Evolutionary conservation across 345 rosid genomes (phyloP), one percentile per base, ranked within the genome.

Genomic region (Gossypium turneri): DNA sequence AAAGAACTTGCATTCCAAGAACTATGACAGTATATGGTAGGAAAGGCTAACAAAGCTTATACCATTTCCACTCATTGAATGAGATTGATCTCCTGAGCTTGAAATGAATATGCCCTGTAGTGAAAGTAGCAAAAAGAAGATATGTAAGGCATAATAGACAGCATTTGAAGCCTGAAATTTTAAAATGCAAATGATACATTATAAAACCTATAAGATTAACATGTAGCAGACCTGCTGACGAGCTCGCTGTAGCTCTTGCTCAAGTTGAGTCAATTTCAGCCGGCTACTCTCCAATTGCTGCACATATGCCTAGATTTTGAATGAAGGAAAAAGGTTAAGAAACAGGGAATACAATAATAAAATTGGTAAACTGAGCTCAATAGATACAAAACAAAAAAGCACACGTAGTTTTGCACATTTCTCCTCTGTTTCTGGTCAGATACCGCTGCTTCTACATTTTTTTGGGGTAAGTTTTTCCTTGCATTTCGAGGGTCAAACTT

Each of bases 261-360:
- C 97, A 34, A 94, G 93, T 82, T 88, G 93, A 47, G 94, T 89
- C 80, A 94, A 80, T 78, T 94, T 94, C 79, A 94, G 82, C 52
- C 97, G 85, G 82, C 97, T 94, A 80, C 92, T 94, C 85, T 94
- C 97, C 69, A 94, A 82, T 81, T 90, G 98, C 82, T 94, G 98
- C 64, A 94, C 98, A 82, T 94, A 94, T 12, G 94, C 98, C 98
- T 92, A 72, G 1, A 63, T 45, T 43, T 69, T 73, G 79, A 66
- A 43, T 22, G 15, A 57, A 20, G 43, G 67, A 70, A 43, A 44
- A 65, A 1, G 25, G 16, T n/a, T 22, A 38, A 10, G 47, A 60
- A 43, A 12, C 12, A 70, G 27, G 48, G 11, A 72, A 52, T 64
- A 61, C 9, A 59, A 22, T 43, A n/a, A 24, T 65, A 22, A 41